phyloP scores from a whole-genome alignment of 2,329 filamentous ascomycete genomes.

The Chaetomiaceae sp. region DNA sequence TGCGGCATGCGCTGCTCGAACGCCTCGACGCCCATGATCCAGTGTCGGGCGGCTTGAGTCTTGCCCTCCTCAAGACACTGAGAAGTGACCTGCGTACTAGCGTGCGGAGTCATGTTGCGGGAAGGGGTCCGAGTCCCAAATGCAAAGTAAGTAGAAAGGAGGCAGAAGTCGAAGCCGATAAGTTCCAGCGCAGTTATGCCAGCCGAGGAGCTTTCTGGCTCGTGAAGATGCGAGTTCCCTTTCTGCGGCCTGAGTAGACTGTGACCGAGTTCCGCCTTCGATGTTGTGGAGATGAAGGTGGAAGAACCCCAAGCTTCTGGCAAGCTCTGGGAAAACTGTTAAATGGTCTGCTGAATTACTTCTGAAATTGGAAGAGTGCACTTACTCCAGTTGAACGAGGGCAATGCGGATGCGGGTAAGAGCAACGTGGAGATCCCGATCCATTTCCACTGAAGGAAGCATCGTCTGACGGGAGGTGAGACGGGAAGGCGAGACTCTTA shows the following conservation, averaged over 20 bases:
- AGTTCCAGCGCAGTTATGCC: slow-evolving; percentile 12
- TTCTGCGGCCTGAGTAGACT: slow-evolving; percentile 21
- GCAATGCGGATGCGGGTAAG: slow-evolving; percentile 46
- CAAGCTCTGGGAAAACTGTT: slow-evolving; percentile 19
- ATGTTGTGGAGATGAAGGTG: slow-evolving; percentile 15
- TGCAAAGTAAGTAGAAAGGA: not conserved
- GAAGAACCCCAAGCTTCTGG: slow-evolving; percentile 16
- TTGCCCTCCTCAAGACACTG: slow-evolving; percentile 1
- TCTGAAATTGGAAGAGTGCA: slow-evolving; percentile 12
- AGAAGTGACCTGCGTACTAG: not conserved
- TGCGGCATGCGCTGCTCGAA: slow-evolving; percentile 49
- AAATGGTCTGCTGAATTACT: no score
- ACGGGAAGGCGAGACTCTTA: not conserved
- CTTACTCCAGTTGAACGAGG: slow-evolving; percentile 45
- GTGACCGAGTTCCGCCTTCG: slow-evolving; percentile 27
- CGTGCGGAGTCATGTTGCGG: slow-evolving; percentile 31
- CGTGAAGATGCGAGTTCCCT: slow-evolving; percentile 28
- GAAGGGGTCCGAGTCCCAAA: not conserved
- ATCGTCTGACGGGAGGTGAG: not conserved
- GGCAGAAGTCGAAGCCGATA: not conserved
- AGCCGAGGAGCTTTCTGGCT: slow-evolving; percentile 33
- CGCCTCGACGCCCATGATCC: slow-evolving; percentile 42
- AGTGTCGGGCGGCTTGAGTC: slow-evolving; percentile 26
- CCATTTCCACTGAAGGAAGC: slow-evolving; percentile 27
- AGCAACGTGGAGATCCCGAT: slow-evolving; percentile 39